A percentile compares a stretch with the other conserved stretches of the same genome.
phyloP scores from a whole-genome alignment of 257 asterid genomes.

The Gentiana macrophylla region DNA sequence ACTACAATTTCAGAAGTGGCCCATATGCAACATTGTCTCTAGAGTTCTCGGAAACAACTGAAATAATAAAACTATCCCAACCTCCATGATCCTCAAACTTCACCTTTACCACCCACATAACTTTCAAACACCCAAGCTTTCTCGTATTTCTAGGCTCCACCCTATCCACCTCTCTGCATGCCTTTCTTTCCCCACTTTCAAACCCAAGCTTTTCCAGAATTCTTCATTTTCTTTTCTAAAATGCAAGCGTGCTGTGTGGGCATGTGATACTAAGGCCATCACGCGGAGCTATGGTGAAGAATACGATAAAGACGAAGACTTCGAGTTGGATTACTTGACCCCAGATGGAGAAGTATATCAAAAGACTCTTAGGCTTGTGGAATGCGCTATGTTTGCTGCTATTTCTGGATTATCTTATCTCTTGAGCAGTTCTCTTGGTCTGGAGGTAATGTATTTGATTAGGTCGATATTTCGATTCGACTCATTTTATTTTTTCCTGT shows the following conservation, averaged over 20 bases:
- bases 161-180: conserved; percentile 5
- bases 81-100: conserved; percentile 41
- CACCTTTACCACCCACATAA: conserved; percentile 1
- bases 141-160: conserved; percentile 9
- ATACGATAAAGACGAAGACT: conserved; percentile 24
- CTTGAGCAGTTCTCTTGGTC: conserved; percentile 83
- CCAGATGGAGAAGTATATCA: conserved; percentile 81
- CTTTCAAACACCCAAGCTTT: conserved; percentile 13
- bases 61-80: background rate
- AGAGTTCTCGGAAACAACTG: too few species aligned
- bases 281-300: conserved; percentile 26
- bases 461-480: background rate
- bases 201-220: conserved; percentile 11
- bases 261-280: conserved; percentile 16
- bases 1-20: too few species aligned
- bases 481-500: background rate
- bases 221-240: conserved; percentile 5
- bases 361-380: conserved; percentile 78
- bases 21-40: too few species aligned
- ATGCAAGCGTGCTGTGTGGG: conserved; percentile 13
- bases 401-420: conserved; percentile 87
- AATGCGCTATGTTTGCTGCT: conserved; percentile 97
- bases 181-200: conserved; percentile 5
- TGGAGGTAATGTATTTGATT: conserved; percentile 48
- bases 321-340: conserved; percentile 56